Conservation (phyloP, 805 yeast species). For the Cyberlindnera euphorbiae region DNA sequence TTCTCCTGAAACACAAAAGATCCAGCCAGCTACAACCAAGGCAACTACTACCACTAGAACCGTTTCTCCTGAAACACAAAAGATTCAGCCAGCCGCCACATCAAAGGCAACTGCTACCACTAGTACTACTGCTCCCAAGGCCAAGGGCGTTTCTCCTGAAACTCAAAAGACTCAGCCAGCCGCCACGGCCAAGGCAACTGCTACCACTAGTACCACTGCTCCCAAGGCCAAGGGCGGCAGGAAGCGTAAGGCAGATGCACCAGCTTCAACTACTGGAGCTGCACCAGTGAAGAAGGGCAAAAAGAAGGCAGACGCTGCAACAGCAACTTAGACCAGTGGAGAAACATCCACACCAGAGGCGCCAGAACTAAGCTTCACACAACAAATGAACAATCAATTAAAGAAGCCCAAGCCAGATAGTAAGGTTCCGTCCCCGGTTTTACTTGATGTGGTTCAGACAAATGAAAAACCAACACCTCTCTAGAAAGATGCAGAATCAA, state of each 20-base stretch:
- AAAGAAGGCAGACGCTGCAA: conserved; percentile 2
- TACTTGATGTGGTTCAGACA: not conserved
- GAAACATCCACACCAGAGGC: not conserved
- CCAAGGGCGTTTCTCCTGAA: too few relatives aligned
- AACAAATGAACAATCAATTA: conserved; percentile 18
- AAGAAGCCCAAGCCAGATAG: conserved; percentile 19
- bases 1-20: too few relatives aligned
- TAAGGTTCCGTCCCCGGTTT: conserved; percentile 17
- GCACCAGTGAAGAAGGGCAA: conserved; percentile 8
- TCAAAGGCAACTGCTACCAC: not conserved
- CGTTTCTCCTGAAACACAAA: too few relatives aligned
- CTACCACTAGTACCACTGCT: not conserved
- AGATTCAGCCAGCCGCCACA: too few relatives aligned
- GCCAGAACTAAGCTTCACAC: conserved; percentile 14
- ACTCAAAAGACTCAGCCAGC: too few relatives aligned
- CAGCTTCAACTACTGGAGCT: not conserved
- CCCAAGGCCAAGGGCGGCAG: conserved; percentile 3
- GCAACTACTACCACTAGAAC: too few relatives aligned
- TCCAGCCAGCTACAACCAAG: too few relatives aligned
- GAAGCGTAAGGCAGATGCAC: conserved; percentile 8
- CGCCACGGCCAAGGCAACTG: not conserved
- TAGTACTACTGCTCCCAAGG: not conserved
- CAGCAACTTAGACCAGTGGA: too few relatives aligned
- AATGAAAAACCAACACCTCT: too few relatives aligned
- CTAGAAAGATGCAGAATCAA: too few relatives aligned